A percentile compares a stretch with the other conserved stretches of the same genome.
These are phyloP conservation scores for Brachypodium distachyon DNA, from an alignment of 202 grass and related monocot genomes.

Conservation along the genomic window DNA sequence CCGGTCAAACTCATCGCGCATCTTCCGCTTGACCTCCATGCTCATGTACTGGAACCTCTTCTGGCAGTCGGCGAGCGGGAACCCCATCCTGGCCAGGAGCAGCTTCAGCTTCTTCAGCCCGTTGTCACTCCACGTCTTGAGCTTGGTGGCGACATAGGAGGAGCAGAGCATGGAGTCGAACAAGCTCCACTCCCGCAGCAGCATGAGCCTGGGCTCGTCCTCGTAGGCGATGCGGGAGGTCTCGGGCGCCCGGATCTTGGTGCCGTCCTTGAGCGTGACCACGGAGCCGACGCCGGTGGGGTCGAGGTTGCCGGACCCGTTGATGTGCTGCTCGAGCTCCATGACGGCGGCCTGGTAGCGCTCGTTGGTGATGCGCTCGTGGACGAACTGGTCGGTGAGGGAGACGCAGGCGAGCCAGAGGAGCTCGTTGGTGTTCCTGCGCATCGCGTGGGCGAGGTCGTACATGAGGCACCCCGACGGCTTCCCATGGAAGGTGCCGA, in stretches of 20 bases:
- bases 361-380: conserved; percentile 93
- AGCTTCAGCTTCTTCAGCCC: conserved; percentile 94
- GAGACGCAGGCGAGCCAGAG: conserved; percentile 89
- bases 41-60: conserved; percentile 97
- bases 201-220: conserved; percentile 80
- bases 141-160: conserved; percentile 77
- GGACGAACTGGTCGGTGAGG: conserved; percentile 90
- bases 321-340: conserved; percentile 91
- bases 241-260: conserved; percentile 74
- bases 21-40: conserved; percentile 84
- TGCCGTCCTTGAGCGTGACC: conserved; percentile 87
- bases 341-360: conserved; percentile 77
- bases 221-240: conserved; percentile 77
- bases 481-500: conserved; percentile 83
- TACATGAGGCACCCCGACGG: conserved; percentile 89
- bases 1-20: conserved; percentile 72
- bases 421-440: conserved; percentile 76
- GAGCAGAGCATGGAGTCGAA: conserved; percentile 95
- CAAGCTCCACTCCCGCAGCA: conserved; percentile 79
- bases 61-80: conserved; percentile 76
- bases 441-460: conserved; percentile 67
- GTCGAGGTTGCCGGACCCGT: conserved; percentile 62
- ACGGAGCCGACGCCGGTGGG: conserved; percentile 21
- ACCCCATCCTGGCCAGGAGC: conserved; percentile 77
- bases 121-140: conserved; percentile 94